Evolutionary conservation across 1,284 basidiomycete genomes (phyloP).

Genomic region (Cutaneotrichosporon sp.): DNA sequence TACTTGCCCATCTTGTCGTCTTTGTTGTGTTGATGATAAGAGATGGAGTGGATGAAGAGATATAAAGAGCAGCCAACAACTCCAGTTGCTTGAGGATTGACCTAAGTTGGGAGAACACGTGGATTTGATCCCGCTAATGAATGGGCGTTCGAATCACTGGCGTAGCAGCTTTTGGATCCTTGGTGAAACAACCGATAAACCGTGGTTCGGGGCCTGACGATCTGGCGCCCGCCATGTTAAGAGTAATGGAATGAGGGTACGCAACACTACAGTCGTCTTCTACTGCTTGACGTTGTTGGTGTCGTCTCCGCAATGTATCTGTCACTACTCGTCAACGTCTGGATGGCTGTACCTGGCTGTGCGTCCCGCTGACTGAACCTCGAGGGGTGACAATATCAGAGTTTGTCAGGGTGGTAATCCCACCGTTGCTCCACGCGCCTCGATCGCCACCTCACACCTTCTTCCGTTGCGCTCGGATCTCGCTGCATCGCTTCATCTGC

Average conservation of each 20-base stretch:
- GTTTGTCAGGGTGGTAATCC: background rate
- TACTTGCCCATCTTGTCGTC: conserved; percentile 49
- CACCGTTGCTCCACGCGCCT: background rate
- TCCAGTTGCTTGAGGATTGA: background rate
- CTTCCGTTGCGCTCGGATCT: background rate
- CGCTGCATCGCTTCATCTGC: background rate
- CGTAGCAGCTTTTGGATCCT: background rate
- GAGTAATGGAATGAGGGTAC: too few relatives aligned
- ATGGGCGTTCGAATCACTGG: background rate
- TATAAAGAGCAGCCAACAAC: conserved; percentile 6
- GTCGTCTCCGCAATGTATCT: background rate
- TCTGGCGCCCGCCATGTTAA: too few relatives aligned
- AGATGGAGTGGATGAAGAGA: conserved; percentile 11
- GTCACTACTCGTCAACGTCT: too few relatives aligned
- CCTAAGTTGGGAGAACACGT: background rate
- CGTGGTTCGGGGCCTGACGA: background rate
- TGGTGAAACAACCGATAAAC: too few relatives aligned
- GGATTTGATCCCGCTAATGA: background rate
- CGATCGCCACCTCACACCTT: conserved; percentile 2
- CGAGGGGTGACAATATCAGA: too few relatives aligned
- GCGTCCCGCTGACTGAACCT: too few relatives aligned
- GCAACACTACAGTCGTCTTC: too few relatives aligned
- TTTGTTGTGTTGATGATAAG: conserved; percentile 7
- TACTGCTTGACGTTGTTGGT: too few relatives aligned
- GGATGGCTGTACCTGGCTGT: too few relatives aligned